Evolutionary conservation across 2,329 filamentous ascomycete species (phyloP), one percentile per base, ranked within the genome.

Genomic region (Emergomyces africanus): DNA sequence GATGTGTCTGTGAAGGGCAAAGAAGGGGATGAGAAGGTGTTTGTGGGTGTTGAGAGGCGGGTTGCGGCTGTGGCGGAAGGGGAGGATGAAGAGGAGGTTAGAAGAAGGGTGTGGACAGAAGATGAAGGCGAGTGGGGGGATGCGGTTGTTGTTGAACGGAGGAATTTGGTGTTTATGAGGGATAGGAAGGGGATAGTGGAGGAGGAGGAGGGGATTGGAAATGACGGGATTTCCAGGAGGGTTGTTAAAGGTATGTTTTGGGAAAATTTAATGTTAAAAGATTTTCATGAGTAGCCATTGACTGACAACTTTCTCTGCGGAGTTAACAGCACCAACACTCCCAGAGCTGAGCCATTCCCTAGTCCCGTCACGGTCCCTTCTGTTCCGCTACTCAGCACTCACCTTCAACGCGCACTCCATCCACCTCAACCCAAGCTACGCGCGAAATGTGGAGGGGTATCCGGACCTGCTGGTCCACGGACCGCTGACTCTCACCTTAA

Each of bases 351-450:
- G 74, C 20, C 78, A 87, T 65, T 74, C 76, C 0, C 74, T 96
- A 28, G 81, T 75, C 0, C 89, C 90, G 0, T 85, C 85, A 2
- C 78, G 82, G 2, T 77, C 81, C 4, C 81, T 96, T 4, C 83
- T 99, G 58, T 96, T 95, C 75, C 84, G 91, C 60, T 97, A 92
- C 77, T 94, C 88, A 23, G 90, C 90, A 0, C 81, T 99, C 39
- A 92, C 88, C 2, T 91, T 90, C 77, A 99, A 99, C 72, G 89
- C 90, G 1, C 94, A 99, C 73, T 79, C 81, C 18, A 96, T 99
- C 65, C 94, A 99, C 74, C 79, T 95, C 25, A 88, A 96, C 71
- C 81, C 79, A 1, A 69, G 79, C 49, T 95, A 89, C 73, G 85
- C 84, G 57, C 80, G 80, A 44, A 76, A 81, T 14, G 76, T 85